Conservation (phyloP, 176 grass and related monocot species). For the Ananas comosus region DNA sequence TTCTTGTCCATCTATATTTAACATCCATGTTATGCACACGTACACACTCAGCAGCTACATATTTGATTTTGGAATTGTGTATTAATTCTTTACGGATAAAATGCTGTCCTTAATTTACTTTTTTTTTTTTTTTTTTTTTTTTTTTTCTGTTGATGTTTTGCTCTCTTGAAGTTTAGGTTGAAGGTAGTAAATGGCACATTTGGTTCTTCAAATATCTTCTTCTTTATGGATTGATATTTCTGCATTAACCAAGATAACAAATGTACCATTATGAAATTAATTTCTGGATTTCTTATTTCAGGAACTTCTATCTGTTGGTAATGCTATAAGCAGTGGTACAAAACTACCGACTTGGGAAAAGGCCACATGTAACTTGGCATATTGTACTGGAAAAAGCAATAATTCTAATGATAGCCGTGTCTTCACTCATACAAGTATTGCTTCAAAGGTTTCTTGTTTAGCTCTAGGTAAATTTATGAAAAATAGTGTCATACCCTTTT, state of each 20-base stretch:
- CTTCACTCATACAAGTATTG: conserved; percentile 17
- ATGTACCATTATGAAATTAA: background rate
- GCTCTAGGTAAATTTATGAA: conserved; percentile 30
- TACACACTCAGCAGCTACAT: too few species aligned
- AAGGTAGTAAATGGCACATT: background rate
- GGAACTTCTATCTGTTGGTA: conserved; percentile 48
- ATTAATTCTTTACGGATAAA: too few species aligned
- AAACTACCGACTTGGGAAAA: conserved; percentile 47
- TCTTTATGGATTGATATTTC: too few species aligned
- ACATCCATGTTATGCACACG: too few species aligned
- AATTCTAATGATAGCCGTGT: conserved; percentile 4
- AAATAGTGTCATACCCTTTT: conserved; percentile 1
- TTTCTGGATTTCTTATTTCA: conserved; percentile 20
- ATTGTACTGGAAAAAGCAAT: conserved; percentile 14
- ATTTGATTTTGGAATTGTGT: too few species aligned
- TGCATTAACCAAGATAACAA: too few species aligned
- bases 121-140: background rate
- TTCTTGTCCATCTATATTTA: too few species aligned
- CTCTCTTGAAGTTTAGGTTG: background rate
- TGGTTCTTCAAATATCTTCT: too few species aligned
- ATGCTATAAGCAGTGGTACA: conserved; percentile 9
- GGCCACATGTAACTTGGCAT: conserved; percentile 25
- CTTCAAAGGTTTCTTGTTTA: conserved; percentile 13
- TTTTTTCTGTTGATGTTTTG: background rate
- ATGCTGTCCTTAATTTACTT: background rate